Conservation (phyloP, 164 flowering plant species). For the Taxillus chinensis region DNA sequence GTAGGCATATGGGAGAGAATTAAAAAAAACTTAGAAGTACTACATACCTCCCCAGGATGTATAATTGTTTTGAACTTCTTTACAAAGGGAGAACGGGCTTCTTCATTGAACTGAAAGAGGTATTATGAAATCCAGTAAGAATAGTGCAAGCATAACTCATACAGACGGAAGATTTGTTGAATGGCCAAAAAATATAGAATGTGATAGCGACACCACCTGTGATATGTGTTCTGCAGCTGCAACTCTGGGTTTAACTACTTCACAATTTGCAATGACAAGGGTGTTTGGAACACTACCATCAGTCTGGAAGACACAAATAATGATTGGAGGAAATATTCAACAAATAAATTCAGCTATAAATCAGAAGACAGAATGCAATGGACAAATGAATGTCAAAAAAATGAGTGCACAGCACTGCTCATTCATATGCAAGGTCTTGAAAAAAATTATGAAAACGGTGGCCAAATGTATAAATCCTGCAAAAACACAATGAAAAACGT, state of each 20-base stretch:
- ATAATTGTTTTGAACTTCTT: conserved; percentile 92
- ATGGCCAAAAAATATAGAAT: too few relatives aligned
- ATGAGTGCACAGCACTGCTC: too few relatives aligned
- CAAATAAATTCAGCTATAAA: not conserved
- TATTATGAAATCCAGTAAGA: not conserved
- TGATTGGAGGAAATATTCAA: not conserved
- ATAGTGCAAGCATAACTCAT: not conserved
- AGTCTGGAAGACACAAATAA: conserved; percentile 35
- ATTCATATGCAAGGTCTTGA: too few relatives aligned
- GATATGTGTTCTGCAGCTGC: conserved; percentile 99
- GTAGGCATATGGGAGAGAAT: not conserved
- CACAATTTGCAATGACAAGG: conserved; percentile 89
- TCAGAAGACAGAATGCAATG: not conserved
- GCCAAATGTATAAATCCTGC: too few relatives aligned
- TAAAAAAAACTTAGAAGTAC: not conserved
- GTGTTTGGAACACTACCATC: conserved; percentile 99
- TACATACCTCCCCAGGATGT: conserved; percentile 89
- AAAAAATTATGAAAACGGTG: too few relatives aligned
- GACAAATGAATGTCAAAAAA: not conserved
- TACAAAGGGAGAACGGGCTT: conserved; percentile 89
- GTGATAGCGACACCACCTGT: conserved; percentile 33
- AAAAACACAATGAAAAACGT: too few relatives aligned
- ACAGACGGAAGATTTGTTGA: too few relatives aligned
- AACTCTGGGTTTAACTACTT: conserved; percentile 95
- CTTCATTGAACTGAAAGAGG: conserved; percentile 78